phyloP scores from a whole-genome alignment of 2,329 filamentous ascomycete species.

The Davidsoniella australis region DNA sequence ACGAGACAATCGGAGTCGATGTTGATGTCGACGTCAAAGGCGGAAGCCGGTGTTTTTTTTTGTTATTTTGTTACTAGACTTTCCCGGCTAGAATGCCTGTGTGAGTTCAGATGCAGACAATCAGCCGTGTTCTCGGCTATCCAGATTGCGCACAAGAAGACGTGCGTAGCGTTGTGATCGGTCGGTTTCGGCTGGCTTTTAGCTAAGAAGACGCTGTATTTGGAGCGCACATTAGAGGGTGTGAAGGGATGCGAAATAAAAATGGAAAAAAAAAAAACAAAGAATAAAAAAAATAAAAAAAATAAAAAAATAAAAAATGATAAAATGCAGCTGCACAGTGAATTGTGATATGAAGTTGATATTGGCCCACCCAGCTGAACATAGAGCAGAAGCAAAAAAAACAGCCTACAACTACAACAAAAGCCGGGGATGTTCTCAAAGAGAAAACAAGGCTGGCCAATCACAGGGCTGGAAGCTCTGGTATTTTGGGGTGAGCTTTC shows the following conservation, averaged over 20 bases:
- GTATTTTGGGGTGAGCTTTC: not conserved
- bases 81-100: no score
- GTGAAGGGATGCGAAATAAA: not conserved
- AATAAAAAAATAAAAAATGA: not conserved
- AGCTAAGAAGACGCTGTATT: not conserved
- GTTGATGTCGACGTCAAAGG: no score
- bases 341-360: not conserved
- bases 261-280: not conserved
- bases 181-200: not conserved
- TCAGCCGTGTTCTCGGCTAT: not conserved
- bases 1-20: no score
- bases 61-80: no score
- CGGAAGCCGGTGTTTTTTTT: no score
- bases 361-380: not conserved
- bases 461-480: not conserved
- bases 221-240: not conserved
- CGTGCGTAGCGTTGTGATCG: not conserved
- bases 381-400: not conserved
- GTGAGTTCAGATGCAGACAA: not conserved
- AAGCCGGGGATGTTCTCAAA: not conserved
- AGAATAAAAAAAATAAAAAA: not conserved
- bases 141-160: not conserved
- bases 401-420: no score
- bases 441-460: conserved; percentile 6
- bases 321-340: not conserved